These are phyloP conservation scores for Hymenoscyphus infarciens DNA, from an alignment of 2,329 filamentous ascomycete species.

Conservation along the genomic window DNA sequence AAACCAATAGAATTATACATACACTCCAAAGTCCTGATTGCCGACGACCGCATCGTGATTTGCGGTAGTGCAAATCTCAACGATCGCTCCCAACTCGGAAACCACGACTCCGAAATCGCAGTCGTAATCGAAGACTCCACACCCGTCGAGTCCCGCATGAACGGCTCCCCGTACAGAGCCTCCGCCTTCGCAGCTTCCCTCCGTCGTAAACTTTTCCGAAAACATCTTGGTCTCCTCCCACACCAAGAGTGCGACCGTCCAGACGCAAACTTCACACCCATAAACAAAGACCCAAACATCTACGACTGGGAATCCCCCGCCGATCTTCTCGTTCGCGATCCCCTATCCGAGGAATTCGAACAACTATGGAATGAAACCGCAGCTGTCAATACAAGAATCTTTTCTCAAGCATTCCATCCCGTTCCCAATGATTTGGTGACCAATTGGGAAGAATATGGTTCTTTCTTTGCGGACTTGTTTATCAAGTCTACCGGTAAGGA, in stretches of 20 bases:
- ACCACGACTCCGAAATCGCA: constrained; percentile 86
- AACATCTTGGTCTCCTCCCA: constrained; percentile 81
- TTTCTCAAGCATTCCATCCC: constrained; percentile 76
- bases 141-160: constrained; percentile 68
- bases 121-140: constrained; percentile 79
- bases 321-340: constrained; percentile 69
- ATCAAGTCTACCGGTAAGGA: constrained; percentile 46
- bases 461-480: constrained; percentile 67
- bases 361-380: constrained; percentile 72
- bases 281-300: constrained; percentile 65
- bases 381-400: constrained; percentile 73
- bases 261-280: constrained; percentile 73
- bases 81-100: constrained; percentile 70
- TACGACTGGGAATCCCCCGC: constrained; percentile 68
- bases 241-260: constrained; percentile 66
- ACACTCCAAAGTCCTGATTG: constrained; percentile 71
- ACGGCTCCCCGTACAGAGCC: constrained; percentile 67
- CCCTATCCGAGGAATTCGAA: constrained; percentile 65
- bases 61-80: constrained; percentile 66
- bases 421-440: constrained; percentile 67
- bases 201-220: constrained; percentile 81
- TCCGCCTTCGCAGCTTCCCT: constrained; percentile 75
- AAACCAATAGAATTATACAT: constrained; percentile 50
- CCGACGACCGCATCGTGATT: constrained; percentile 77
- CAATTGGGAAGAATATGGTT: constrained; percentile 70